Conservation (phyloP, 129 eudicot genomes). For the Tagetes patula region DNA sequence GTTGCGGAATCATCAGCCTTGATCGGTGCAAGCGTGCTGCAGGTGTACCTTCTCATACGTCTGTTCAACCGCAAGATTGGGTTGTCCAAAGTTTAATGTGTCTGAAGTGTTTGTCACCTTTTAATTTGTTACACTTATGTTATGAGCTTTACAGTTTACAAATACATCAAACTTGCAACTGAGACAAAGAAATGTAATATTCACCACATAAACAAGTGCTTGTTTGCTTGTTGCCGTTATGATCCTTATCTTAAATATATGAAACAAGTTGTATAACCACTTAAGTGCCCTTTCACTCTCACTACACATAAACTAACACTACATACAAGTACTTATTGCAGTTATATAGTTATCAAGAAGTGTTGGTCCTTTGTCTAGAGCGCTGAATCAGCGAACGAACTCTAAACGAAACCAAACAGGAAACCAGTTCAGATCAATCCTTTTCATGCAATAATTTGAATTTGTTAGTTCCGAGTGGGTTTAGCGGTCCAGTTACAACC, state of each 20-base stretch:
- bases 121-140: slow-evolving; percentile 13
- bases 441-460: neutral
- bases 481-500: neutral
- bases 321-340: no score
- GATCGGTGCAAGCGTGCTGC: slow-evolving; percentile 69
- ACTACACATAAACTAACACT: no score
- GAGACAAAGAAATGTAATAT: neutral
- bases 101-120: slow-evolving; percentile 10
- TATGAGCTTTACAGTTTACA: slow-evolving; percentile 14
- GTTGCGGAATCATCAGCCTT: slow-evolving; percentile 68
- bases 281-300: no score
- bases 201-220: no score
- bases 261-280: no score
- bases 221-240: no score
- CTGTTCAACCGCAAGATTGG: slow-evolving; percentile 77
- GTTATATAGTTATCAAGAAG: no score
- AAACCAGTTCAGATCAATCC: neutral
- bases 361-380: neutral
- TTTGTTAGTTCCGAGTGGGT: neutral
- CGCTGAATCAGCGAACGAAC: neutral
- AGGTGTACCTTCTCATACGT: slow-evolving; percentile 76
- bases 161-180: slow-evolving; percentile 23
- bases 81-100: slow-evolving; percentile 54
- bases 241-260: no score
- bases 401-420: neutral